Evolutionary conservation across 2,329 filamentous ascomycete species (phyloP), one percentile per base, ranked within the genome.

Genomic region (Cytospora piceicola): DNA sequence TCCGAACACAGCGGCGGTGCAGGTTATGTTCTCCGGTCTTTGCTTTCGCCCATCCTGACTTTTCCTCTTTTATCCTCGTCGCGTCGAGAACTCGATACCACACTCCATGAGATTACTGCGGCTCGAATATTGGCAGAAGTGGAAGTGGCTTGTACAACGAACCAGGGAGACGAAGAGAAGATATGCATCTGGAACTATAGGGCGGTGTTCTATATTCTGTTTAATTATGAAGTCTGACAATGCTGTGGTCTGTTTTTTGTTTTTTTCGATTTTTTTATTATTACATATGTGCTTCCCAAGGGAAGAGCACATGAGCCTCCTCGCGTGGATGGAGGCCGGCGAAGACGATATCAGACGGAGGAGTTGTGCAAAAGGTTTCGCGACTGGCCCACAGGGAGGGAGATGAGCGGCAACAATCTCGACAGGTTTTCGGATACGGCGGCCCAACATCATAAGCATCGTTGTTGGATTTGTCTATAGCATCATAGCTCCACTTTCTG

Each of bases 191-290:
- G 66, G 65, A 62, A 64, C 58, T 61, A 65, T 52, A 64, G 64
- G 76, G 76, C 72, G 78, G 77, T 75, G 76, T 76, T 77, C 79
- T 78, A 78, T 82, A 82, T 78, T 76, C 80, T 83, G 80, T 83
- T 82, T 82, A 82, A 83, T 82, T 67, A 67, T 54, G 66, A 67
- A 63, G 66, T 67, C 66, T 67, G 66, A 58, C 63, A 67, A 67
- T 60, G 63, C 30, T 65, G 59, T 61, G 63, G 66, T 67, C 59
- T 58, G 65, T 64, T 63, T 61, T 57, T 58, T 42, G 60, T 42
- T 46, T 57, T 59, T 29, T 29, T 29, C 5, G 51, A 27, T 55
- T 24, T 63, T 57, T 56, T 65, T 64, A 34, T 63, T 57, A 52
- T 65, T 64, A 34, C 52, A 54, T 49, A 54, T 22, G 54, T 66